phyloP scores from a whole-genome alignment of 495 filamentous ascomycete species.

The Hypoxylon lenormandii region DNA sequence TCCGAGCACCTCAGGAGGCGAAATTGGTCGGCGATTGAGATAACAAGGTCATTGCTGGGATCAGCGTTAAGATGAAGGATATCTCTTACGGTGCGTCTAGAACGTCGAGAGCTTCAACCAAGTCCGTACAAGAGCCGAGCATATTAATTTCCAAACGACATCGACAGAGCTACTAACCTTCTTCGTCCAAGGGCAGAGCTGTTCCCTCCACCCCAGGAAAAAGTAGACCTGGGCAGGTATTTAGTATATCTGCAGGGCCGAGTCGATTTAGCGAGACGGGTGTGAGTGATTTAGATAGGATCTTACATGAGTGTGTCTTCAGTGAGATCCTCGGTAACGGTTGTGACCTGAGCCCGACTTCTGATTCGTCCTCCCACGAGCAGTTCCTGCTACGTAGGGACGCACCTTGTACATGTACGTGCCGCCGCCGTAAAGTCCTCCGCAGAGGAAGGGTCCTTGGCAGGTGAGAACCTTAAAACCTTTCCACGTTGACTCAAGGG shows the following conservation, averaged over 20 bases:
- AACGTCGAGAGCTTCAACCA: conserved; percentile 18
- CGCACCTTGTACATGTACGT: conserved; percentile 42
- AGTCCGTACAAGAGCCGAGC: conserved; percentile 9
- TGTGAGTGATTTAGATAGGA: conserved; percentile 39
- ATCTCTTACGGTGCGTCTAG: conserved; percentile 13
- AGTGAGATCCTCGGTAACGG: conserved; percentile 46
- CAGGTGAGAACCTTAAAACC: conserved; percentile 47
- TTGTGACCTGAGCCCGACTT: conserved; percentile 36
- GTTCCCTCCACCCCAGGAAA: conserved; percentile 3
- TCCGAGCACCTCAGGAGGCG: conserved; percentile 15
- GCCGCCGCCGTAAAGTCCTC: conserved; percentile 43
- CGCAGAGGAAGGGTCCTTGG: conserved; percentile 40
- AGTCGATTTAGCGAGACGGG: conserved; percentile 7
- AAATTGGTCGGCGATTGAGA: conserved; percentile 20
- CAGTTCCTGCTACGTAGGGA: conserved; percentile 26
- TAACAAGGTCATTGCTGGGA: conserved; percentile 21
- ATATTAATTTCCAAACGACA: conserved; percentile 4
- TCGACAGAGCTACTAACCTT: conserved; percentile 10
- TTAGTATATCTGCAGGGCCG: conserved; percentile 22
- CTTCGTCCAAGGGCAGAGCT: not conserved
- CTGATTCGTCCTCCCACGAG: conserved; percentile 32
- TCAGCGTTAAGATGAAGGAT: conserved; percentile 22
- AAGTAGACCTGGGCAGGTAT: not conserved
- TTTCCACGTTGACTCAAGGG: conserved; percentile 38
- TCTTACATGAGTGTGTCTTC: conserved; percentile 39